phyloP scores from a whole-genome alignment of 169 alveolate species.

The Eimeria acervulina region DNA sequence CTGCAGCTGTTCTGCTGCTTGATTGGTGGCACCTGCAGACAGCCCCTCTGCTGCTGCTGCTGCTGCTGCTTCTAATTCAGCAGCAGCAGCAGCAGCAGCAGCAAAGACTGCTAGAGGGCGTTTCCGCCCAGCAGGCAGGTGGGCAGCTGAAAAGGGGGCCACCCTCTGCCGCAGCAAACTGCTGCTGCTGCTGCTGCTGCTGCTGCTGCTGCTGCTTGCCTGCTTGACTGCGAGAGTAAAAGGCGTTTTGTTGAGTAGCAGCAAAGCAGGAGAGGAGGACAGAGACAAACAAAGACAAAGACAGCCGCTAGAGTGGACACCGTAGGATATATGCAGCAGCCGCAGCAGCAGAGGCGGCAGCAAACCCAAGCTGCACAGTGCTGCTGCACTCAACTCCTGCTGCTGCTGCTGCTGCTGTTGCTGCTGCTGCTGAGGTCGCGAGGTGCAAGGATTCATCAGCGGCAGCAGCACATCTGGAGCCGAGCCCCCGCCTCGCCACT shows the following conservation, averaged over 20 bases:
- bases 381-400: constrained; percentile 44
- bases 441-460: not conserved
- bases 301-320: not conserved
- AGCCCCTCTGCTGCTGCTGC: not conserved
- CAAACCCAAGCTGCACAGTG: constrained; percentile 22
- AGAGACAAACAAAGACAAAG: not conserved
- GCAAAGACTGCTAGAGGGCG: constrained; percentile 24
- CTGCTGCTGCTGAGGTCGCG: constrained; percentile 8
- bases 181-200: constrained; percentile 33
- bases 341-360: constrained; percentile 65
- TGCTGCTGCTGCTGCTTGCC: constrained; percentile 50
- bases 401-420: constrained; percentile 49
- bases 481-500: constrained; percentile 46
- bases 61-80: not conserved
- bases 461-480: constrained; percentile 41
- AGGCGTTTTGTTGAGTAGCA: constrained; percentile 57
- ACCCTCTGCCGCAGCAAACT: constrained; percentile 49
- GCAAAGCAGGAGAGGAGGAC: not conserved
- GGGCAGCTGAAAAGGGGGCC: constrained; percentile 45
- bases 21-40: not conserved
- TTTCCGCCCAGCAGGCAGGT: not conserved
- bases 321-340: constrained; percentile 64
- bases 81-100: constrained; percentile 23
- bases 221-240: constrained; percentile 30
- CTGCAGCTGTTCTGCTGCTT: not conserved